Evolutionary conservation across 306 rosid species (phyloP), one percentile per base, ranked within the genome.

Genomic region (Casuarina cunninghamiana): DNA sequence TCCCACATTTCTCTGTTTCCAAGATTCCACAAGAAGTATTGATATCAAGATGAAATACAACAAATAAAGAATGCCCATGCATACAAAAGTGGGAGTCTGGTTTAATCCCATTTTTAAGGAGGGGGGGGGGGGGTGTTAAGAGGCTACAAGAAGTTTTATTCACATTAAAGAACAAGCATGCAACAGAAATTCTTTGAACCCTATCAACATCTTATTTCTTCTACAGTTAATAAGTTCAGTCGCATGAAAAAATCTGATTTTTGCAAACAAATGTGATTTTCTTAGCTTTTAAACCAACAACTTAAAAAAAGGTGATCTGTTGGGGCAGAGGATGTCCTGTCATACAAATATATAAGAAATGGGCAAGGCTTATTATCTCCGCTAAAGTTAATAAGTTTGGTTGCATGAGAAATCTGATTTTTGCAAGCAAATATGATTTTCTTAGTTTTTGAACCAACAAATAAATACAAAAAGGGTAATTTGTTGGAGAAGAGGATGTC

Each of bases 1-100:
- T 96, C 99, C 99, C 99, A 96, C 99, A 96, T 96, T 81, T 96
- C 99, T 84, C 99, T 96, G 91, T 76, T 85, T 84, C 75, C 72
- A 75, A 71, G 55, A 86, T 81, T 81, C 77, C 74, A 72, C 57
- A 82, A 75, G 73, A 41, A 77, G 51, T 39, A 41, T 32, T 49
- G 32, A 61, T 48, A 70, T 80, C 55, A 83, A 76, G 69, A 53
- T 8, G 72, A 60, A 39, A 44, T 51, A 17, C 32, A 81, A 32
- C 62, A 48, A 37, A 39, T n/a, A 45, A 41, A 1, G 39, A 65
- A 65, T 39, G 3, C 26, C 39, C 5, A 6, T 38, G 48, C 3
- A 39, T 61, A 61, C 35, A 10, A 65, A 65, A 65, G 21, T 65
- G 71, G 71, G 41, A 15, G 7, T 39, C 7, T 19, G 37, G 42